phyloP scores from a whole-genome alignment of 108 stramenopile genomes.

The Cyclotella baltica region DNA sequence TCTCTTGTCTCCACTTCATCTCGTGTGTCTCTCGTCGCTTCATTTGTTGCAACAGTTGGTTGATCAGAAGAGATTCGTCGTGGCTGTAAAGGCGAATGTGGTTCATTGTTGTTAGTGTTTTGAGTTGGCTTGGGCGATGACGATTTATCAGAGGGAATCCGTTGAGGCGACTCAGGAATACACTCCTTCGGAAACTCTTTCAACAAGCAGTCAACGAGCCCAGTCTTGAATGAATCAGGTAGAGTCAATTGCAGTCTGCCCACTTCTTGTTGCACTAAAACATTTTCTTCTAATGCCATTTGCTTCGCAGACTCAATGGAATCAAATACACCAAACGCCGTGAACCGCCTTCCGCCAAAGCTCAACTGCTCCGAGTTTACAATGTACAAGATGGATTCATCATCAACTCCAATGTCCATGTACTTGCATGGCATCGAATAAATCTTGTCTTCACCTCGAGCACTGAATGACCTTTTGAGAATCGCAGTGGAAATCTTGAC shows the following conservation, averaged over 20 bases:
- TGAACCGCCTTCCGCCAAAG: neutral
- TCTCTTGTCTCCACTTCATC: too few species aligned
- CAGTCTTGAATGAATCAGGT: too few species aligned
- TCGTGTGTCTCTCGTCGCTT: too few species aligned
- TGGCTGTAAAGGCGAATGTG: too few species aligned
- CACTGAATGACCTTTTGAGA: neutral
- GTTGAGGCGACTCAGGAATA: too few species aligned
- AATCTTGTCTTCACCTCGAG: neutral
- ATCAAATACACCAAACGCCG: neutral
- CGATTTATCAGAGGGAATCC: too few species aligned
- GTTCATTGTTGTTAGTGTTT: too few species aligned
- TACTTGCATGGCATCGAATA: neutral
- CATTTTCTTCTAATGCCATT: neutral
- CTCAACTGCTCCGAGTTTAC: neutral
- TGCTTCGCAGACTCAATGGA: neutral
- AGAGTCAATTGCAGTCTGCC: neutral
- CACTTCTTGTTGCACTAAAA: neutral
- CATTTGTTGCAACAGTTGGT: too few species aligned
- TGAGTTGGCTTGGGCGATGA: too few species aligned
- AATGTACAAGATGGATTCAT: neutral
- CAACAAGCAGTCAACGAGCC: too few species aligned
- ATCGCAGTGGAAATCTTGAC: neutral
- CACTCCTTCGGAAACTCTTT: too few species aligned
- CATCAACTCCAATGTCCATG: neutral
- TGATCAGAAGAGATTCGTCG: too few species aligned